Evolutionary conservation across 1,139 yeast genomes (phyloP).

Genomic region (Candida freyschussii): DNA sequence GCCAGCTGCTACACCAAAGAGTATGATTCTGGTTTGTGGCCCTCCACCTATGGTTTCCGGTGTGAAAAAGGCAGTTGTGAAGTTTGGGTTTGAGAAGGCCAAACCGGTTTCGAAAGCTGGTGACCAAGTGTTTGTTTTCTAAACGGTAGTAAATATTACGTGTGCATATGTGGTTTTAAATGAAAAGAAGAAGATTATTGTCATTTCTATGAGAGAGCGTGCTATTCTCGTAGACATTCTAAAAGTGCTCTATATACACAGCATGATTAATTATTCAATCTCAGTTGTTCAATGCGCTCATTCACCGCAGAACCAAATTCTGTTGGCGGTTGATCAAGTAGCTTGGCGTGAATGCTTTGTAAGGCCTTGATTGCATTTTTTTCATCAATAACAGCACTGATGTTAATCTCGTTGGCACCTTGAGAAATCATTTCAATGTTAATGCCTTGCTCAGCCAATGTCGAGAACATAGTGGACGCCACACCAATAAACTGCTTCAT

Average conservation of each 20-base stretch:
- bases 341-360: conserved; percentile 74
- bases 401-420: conserved; percentile 97
- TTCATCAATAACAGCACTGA: conserved; percentile 88
- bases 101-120: conserved; percentile 88
- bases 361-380: conserved; percentile 80
- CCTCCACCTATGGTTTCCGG: conserved; percentile 88
- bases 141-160: conserved; percentile 20
- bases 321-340: conserved; percentile 42
- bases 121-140: conserved; percentile 89
- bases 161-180: no score
- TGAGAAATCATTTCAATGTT: conserved; percentile 97
- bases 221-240: neutral
- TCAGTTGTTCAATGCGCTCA: conserved; percentile 31
- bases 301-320: conserved; percentile 22
- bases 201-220: neutral
- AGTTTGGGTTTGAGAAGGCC: conserved; percentile 80
- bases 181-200: neutral
- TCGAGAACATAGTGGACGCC: conserved; percentile 95
- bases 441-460: conserved; percentile 85
- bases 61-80: conserved; percentile 80
- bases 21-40: conserved; percentile 84
- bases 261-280: conserved; percentile 20
- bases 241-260: neutral
- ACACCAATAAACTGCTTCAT: conserved; percentile 96
- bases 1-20: conserved; percentile 57